Evolutionary conservation across 495 filamentous ascomycete species (phyloP).

Genomic region (Cercophora samala): DNA sequence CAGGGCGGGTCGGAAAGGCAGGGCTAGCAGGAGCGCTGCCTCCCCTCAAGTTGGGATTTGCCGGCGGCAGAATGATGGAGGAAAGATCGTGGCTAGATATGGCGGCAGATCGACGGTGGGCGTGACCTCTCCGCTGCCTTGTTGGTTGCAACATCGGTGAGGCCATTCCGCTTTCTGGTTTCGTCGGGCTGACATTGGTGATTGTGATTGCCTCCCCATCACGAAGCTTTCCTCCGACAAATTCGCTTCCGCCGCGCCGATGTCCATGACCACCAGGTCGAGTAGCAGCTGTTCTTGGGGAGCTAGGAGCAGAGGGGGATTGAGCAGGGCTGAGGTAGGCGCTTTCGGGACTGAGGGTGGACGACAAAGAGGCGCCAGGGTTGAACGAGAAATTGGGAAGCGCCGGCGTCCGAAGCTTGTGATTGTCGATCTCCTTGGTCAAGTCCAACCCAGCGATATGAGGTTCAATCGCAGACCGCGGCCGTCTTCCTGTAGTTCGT

Average conservation of each 20-base stretch:
- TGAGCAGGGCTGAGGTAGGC: constrained; percentile 43
- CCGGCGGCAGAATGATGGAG: constrained; percentile 63
- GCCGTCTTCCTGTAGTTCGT: constrained; percentile 44
- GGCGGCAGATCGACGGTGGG: constrained; percentile 80
- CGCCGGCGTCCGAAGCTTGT: constrained; percentile 38
- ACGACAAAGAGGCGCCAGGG: constrained; percentile 43
- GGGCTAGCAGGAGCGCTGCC: constrained; percentile 69
- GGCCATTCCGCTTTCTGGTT: constrained; percentile 54
- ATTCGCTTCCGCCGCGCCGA: constrained; percentile 71
- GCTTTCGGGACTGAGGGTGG: constrained; percentile 25
- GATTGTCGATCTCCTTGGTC: constrained; percentile 20
- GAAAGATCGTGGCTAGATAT: constrained; percentile 77
- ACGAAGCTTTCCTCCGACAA: constrained; percentile 69
- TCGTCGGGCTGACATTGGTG: constrained; percentile 62
- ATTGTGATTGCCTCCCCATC: constrained; percentile 52
- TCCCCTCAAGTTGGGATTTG: constrained; percentile 46
- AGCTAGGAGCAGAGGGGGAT: constrained; percentile 37
- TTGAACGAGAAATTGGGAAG: constrained; percentile 67
- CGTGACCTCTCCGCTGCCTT: constrained; percentile 65
- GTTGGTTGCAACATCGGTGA: constrained; percentile 49
- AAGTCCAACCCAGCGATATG: constrained; percentile 23
- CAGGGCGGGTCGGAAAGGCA: constrained; percentile 42
- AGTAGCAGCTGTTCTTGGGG: constrained; percentile 43
- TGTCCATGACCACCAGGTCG: constrained; percentile 55
- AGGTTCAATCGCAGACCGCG: constrained; percentile 46